Conservation (phyloP, 768 basidiomycete species). For the Harrya chromipes region DNA sequence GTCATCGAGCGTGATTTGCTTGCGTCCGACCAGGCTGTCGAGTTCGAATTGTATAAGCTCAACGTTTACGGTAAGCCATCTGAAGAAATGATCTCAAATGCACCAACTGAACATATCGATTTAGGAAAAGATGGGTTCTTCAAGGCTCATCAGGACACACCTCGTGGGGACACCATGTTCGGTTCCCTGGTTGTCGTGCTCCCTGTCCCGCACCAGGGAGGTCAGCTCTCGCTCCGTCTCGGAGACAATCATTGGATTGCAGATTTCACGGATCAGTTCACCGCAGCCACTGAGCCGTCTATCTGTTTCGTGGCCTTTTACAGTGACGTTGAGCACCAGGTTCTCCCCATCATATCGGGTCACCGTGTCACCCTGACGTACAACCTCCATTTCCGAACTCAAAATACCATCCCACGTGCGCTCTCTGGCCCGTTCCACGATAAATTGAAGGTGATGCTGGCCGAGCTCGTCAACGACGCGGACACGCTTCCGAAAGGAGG, state of each 20-base stretch:
- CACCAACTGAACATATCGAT: background rate
- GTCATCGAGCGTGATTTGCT: conserved; percentile 18
- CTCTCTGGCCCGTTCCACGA: conserved; percentile 1
- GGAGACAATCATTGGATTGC: conserved; percentile 28
- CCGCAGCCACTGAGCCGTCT: background rate
- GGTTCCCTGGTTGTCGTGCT: conserved; percentile 50
- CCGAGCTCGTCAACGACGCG: conserved; percentile 23
- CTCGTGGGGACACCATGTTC: conserved; percentile 42
- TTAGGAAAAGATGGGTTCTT: conserved; percentile 39
- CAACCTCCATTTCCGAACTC: conserved; percentile 27
- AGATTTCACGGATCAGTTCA: conserved; percentile 31
- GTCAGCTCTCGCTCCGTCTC: conserved; percentile 38
- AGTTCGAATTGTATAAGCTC: conserved; percentile 38
- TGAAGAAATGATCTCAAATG: no score
- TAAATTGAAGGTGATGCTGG: background rate
- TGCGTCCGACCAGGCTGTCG: conserved; percentile 25
- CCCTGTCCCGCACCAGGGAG: conserved; percentile 46
- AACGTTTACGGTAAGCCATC: no score
- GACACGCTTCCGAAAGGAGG: conserved; percentile 33
- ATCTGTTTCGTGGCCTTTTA: conserved; percentile 40
- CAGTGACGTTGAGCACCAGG: conserved; percentile 45
- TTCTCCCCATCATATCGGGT: conserved; percentile 38
- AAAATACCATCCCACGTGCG: background rate
- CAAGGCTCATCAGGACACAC: conserved; percentile 49
- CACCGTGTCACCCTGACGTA: conserved; percentile 43